Conservation (phyloP, 805 yeast species). For the Lipomyces chichibuensis region DNA sequence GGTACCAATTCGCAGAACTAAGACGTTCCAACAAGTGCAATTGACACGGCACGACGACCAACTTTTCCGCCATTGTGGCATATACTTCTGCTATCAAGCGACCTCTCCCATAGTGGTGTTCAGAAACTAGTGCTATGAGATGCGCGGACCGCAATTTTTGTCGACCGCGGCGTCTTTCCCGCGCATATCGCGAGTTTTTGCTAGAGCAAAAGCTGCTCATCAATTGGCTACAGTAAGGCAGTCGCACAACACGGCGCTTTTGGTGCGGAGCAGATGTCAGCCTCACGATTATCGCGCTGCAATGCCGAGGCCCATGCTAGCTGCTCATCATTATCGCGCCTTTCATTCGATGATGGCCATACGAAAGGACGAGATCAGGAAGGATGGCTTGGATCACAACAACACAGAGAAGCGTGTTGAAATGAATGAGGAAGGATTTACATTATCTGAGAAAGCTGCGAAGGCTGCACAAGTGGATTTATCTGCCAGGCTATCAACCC, state of each 20-base stretch:
- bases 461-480: constrained; percentile 36
- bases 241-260: not conserved
- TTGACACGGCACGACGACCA: not conserved
- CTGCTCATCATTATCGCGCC: not conserved
- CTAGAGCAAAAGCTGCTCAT: not conserved
- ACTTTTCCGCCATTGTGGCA: not conserved
- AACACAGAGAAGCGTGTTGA: not conserved
- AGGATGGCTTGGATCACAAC: not conserved
- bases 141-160: not conserved
- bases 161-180: not conserved
- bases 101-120: not conserved
- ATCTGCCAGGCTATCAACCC: constrained; percentile 33
- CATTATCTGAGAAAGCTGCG: constrained; percentile 29
- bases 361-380: not conserved
- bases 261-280: not conserved
- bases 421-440: constrained; percentile 16
- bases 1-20: not conserved
- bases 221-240: not conserved
- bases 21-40: not conserved
- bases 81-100: not conserved
- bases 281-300: not conserved
- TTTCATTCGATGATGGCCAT: not conserved
- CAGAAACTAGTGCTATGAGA: not conserved
- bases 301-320: not conserved
- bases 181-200: not conserved